Evolutionary conservation across 352 stramenopile genomes (phyloP).

Genomic region (Globisporangium cylindrosporum): DNA sequence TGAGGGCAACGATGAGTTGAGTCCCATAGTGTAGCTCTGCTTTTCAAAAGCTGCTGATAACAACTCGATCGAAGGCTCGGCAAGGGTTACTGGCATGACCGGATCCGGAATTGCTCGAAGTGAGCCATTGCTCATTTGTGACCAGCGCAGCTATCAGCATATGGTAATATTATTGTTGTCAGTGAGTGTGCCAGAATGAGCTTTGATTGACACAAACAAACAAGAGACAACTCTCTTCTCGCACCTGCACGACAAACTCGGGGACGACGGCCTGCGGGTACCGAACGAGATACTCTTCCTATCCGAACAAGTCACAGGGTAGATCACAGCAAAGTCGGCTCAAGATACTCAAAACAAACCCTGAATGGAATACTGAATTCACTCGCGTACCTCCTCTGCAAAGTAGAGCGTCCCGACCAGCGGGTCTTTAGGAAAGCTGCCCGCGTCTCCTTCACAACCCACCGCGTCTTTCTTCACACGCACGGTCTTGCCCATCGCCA

Average conservation of each 20-base stretch:
- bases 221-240: no score
- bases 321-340: not conserved
- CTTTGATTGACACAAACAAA: not conserved
- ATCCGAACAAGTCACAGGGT: not conserved
- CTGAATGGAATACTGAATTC: not conserved
- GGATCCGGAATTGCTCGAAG: not conserved
- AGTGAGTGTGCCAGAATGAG: not conserved
- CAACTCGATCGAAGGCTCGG: not conserved
- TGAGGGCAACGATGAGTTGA: not conserved
- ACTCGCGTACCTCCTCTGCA: slow-evolving; percentile 25
- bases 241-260: slow-evolving; percentile 63
- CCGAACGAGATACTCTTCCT: slow-evolving; percentile 75
- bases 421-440: slow-evolving; percentile 29
- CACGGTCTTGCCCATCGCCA: slow-evolving; percentile 57
- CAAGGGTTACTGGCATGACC: slow-evolving; percentile 12
- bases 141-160: slow-evolving; percentile 10
- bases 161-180: not conserved
- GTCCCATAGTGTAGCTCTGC: not conserved
- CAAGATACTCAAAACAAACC: not conserved
- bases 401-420: slow-evolving; percentile 41
- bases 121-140: not conserved
- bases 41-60: slow-evolving; percentile 5
- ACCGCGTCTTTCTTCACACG: slow-evolving; percentile 15
- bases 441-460: not conserved
- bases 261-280: slow-evolving; percentile 61